Conservation (phyloP, 257 asterid species). For the Petrea volubilis region DNA sequence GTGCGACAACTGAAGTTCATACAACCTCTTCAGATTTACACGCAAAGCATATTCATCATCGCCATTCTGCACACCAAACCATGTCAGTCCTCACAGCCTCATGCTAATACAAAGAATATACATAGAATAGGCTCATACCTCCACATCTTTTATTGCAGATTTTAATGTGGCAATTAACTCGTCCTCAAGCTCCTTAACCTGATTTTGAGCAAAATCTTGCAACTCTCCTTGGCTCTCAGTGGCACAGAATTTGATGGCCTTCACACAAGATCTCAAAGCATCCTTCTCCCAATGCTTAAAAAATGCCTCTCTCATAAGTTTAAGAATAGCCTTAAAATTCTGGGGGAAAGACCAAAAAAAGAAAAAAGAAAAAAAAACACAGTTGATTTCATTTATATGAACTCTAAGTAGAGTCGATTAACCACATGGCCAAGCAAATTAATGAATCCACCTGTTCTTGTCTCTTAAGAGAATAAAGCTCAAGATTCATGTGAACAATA, state of each 20-base stretch:
- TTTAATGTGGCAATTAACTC: slow-evolving; percentile 71
- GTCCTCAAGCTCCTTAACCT: slow-evolving; percentile 76
- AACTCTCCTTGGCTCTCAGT: slow-evolving; percentile 86
- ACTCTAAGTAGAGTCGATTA: background rate
- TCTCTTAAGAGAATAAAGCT: slow-evolving; percentile 86
- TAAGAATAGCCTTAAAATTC: slow-evolving; percentile 73
- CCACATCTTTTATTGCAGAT: slow-evolving; percentile 82
- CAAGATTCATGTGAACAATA: slow-evolving; percentile 74
- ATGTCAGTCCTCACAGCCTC: slow-evolving; percentile 28
- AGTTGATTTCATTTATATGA: background rate
- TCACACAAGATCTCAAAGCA: slow-evolving; percentile 87
- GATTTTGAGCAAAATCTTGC: slow-evolving; percentile 76
- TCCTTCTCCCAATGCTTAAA: slow-evolving; percentile 89
- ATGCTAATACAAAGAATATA: slow-evolving; percentile 19
- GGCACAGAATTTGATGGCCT: slow-evolving; percentile 81
- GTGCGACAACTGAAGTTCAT: slow-evolving; percentile 81
- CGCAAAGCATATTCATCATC: slow-evolving; percentile 90
- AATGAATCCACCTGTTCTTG: slow-evolving; percentile 75
- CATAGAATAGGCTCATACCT: slow-evolving; percentile 45
- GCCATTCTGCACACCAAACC: slow-evolving; percentile 68
- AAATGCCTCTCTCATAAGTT: slow-evolving; percentile 76
- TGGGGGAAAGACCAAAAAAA: slow-evolving; percentile 28
- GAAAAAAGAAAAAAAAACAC: background rate
- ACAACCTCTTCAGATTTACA: slow-evolving; percentile 84
- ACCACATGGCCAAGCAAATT: slow-evolving; percentile 22